phyloP scores from a whole-genome alignment of 345 rosid species.

The Populus tremula region DNA sequence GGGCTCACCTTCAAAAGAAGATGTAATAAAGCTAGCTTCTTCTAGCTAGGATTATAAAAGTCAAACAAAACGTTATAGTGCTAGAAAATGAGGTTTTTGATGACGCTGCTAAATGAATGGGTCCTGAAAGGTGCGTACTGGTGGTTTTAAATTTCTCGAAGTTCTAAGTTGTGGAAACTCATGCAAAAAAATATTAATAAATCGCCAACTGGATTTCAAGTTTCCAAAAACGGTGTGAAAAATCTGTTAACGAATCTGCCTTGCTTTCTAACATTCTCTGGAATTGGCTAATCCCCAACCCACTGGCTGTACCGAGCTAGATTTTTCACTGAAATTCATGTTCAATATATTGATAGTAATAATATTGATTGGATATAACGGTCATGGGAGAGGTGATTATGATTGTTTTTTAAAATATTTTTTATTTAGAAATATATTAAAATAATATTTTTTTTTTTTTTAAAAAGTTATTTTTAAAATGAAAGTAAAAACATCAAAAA shows the following conservation, averaged over 20 bases:
- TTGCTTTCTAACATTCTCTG: conserved; percentile 34
- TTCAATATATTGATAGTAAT: too few species aligned
- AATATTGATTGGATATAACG: too few species aligned
- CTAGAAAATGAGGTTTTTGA: background rate
- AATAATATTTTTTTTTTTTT: too few species aligned
- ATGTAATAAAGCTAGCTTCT: too few species aligned
- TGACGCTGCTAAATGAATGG: background rate
- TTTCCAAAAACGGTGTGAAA: background rate
- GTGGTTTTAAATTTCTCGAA: conserved; percentile 4
- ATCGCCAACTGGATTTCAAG: conserved; percentile 2
- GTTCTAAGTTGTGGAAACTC: conserved; percentile 11
- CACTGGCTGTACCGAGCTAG: background rate
- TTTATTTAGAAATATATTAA: too few species aligned
- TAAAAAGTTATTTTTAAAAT: too few species aligned
- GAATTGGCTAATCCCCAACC: background rate
- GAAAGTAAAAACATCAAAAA: too few species aligned
- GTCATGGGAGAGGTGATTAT: rapidly evolving
- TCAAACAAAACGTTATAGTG: background rate
- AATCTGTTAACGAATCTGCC: conserved; percentile 1
- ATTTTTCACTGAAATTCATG: conserved; percentile 31
- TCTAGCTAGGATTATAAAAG: background rate
- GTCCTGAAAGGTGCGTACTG: background rate
- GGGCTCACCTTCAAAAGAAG: too few species aligned
- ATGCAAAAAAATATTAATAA: background rate
- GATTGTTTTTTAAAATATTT: too few species aligned